Base-by-base conservation (phyloP, 371 early-diverging fungal genomes). In the Mortierella sp. region DNA sequence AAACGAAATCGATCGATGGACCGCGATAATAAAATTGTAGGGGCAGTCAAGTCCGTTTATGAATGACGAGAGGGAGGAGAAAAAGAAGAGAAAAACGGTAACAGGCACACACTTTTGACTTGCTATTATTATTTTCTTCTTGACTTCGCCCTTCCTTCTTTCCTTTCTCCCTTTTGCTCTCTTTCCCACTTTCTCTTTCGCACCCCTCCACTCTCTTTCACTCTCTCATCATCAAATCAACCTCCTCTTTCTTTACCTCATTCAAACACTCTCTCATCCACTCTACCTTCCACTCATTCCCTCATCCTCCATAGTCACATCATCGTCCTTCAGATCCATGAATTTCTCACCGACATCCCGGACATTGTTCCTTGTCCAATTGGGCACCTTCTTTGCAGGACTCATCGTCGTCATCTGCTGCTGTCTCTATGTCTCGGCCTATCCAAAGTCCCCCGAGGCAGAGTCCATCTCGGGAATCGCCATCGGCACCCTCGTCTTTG, bases 341-440 rank as follows among this genome's bases (percentile, higher is more conserved):
- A 77, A 81, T 61, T 48, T 81, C 58, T 77, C 82, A 2, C 82
- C 83, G 5, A 82, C 83, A 41, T 82, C 83, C 37, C 68, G 75
- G 66, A 78, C 79, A 22, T 70, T 82, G 45, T 82, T 82, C 70
- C 61, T 82, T 31, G 76, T 78, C 66, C 83, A 82, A 64, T 37
- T 78, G 31, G 78, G 78, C 8, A 65, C 83, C 24, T 82, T 82
- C 73, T 69, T 77, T 39, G 47, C 76, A 2, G 79, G 79, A 6
- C 13, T 82, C 58, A 77, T 82, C 26, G 83, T 82, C 70, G 52
- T 82, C 53, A 64, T 74, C 45, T 82, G 83, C 47, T 68, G 61
- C 29, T 78, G 79, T 63, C 75, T 82, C 66, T 82, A 82, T 39
- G 31, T 82, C 64, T 78, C 78, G 0, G 75, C 83, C 31, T 82